Base-by-base conservation (phyloP, 805 yeast species). In the Candida sanyiensis region DNA sequence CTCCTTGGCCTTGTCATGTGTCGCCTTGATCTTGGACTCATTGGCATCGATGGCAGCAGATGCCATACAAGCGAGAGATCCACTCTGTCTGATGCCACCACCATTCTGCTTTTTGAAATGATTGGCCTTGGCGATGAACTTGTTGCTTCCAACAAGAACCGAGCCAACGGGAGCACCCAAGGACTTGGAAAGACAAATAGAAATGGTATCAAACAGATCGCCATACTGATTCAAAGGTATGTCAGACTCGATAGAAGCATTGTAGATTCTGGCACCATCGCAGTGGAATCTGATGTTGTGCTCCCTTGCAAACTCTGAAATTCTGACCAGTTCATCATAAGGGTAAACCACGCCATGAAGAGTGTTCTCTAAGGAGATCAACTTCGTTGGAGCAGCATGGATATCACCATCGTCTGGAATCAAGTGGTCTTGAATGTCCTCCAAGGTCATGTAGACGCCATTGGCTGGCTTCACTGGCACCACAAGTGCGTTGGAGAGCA, bases 231-330 rank as follows among this genome's bases (percentile, higher is more conserved):
- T 63, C 38, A 89, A 62, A 9, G 86, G 61, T 11, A 49, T 38
- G 2, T 56, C 58, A 6, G 86, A 72, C 22, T 73, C 89, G 9
- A 73, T 83, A 26, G 77, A 69, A 7, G 96, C 96, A 55, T 89
- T 87, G 89, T 94, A 88, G 36, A 89, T 63, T 51, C 97, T 73
- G n/a, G 97, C 97, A 46, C 97, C 97, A 58, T 89, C 97, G 51
- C 88, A 75, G 54, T 90, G 97, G 49, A 88, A 59, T 40, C 66
- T 70, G 39, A 85, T 62, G 39, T 67, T 69, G 49, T 79, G 69
- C 21, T 64, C 72, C 38, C 69, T 67, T 46, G 90, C 85, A 71
- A 84, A 89, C 29, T 63, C 70, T 30, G 82, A 72, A 50, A 89
- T 89, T 40, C 75, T 73, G 42, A 65, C 63, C 39, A 89, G 70